phyloP scores from a whole-genome alignment of 116 monocot species.

The Papilionanthe hybrid region DNA sequence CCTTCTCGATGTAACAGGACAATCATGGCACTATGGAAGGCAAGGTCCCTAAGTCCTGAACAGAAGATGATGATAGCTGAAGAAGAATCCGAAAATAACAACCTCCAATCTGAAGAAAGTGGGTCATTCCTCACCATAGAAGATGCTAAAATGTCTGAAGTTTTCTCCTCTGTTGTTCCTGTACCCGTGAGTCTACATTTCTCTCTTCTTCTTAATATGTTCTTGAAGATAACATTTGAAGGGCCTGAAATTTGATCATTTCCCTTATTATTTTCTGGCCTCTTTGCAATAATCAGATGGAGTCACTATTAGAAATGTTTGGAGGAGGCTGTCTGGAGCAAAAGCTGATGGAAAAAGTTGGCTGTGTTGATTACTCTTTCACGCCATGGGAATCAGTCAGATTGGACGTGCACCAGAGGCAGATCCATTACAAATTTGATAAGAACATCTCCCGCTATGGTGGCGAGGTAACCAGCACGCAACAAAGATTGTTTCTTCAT shows the following conservation, averaged over 20 bases:
- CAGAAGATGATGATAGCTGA: slow-evolving; percentile 73
- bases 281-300: slow-evolving; percentile 26
- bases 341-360: slow-evolving; percentile 71
- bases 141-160: slow-evolving; percentile 63
- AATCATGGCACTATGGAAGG: slow-evolving; percentile 84
- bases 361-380: slow-evolving; percentile 53
- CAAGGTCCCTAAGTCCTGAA: slow-evolving; percentile 70
- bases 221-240: background rate
- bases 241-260: background rate
- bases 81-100: slow-evolving; percentile 60
- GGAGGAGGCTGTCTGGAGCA: slow-evolving; percentile 61
- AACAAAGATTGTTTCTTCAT: slow-evolving; percentile 48
- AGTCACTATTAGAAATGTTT: slow-evolving; percentile 65
- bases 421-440: slow-evolving; percentile 63
- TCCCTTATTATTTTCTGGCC: no score
- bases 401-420: slow-evolving; percentile 51
- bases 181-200: slow-evolving; percentile 42
- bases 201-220: background rate
- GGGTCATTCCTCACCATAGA: slow-evolving; percentile 59
- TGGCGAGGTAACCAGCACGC: slow-evolving; percentile 70
- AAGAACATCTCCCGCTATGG: slow-evolving; percentile 45
- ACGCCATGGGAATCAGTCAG: slow-evolving; percentile 66
- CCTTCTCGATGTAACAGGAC: slow-evolving; percentile 36
- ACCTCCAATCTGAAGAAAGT: slow-evolving; percentile 41
- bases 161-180: slow-evolving; percentile 48